These are phyloP conservation scores for Curvularia verruculosa DNA, from an alignment of 2,329 filamentous ascomycete genomes.

Conservation along the genomic window DNA sequence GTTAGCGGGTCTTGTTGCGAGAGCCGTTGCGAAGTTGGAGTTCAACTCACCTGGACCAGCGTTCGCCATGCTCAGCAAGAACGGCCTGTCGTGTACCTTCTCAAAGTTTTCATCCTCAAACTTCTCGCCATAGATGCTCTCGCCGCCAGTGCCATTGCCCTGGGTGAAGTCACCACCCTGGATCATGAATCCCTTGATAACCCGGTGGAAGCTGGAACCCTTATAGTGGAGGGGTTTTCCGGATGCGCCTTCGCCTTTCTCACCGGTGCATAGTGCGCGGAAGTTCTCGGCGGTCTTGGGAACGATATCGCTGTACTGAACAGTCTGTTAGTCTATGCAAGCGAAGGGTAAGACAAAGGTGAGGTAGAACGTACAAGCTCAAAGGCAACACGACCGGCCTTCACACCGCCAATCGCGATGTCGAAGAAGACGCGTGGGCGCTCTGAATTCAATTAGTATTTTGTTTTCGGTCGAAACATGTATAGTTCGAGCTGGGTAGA, in stretches of 20 bases:
- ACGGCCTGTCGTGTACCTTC: constrained; percentile 88
- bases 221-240: constrained; percentile 94
- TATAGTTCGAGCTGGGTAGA: neutral
- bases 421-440: constrained; percentile 92
- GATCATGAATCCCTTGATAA: constrained; percentile 99
- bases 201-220: constrained; percentile 87
- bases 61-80: constrained; percentile 97
- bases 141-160: constrained; percentile 92
- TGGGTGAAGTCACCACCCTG: constrained; percentile 97
- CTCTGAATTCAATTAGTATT: constrained; percentile 48
- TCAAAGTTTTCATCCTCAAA: constrained; percentile 97
- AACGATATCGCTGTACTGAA: constrained; percentile 62
- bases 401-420: constrained; percentile 76
- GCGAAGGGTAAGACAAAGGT: neutral
- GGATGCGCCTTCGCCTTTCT: constrained; percentile 82
- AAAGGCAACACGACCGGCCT: constrained; percentile 80
- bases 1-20: constrained; percentile 12
- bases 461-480: neutral
- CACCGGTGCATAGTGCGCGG: constrained; percentile 89
- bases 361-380: constrained; percentile 68
- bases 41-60: constrained; percentile 77
- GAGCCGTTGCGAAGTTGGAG: neutral
- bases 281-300: constrained; percentile 98
- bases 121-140: constrained; percentile 96
- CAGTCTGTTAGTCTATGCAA: constrained; percentile 11